Base-by-base conservation (phyloP, 495 filamentous ascomycete species). In the Annulohypoxylon nitens region DNA sequence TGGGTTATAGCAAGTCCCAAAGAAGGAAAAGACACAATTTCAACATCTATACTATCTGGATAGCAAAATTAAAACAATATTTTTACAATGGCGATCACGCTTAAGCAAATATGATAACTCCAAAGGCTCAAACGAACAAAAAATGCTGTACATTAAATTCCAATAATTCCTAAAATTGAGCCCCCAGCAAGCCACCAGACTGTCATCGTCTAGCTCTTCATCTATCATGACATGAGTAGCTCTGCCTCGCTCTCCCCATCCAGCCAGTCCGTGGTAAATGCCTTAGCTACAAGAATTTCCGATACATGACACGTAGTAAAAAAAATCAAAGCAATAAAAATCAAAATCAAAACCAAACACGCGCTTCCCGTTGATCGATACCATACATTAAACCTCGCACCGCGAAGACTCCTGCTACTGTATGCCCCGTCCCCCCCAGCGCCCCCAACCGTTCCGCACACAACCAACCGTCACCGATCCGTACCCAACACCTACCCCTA, bases 1-100 rank as follows among this genome's bases (percentile, higher is more conserved):
- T 99, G 96, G 95, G 93, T 80, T 50, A 81, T 86, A 76, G 75
- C 67, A 33, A 74, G 65, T 50, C 71, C 73, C 26, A 68, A 61
- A 61, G 61, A 47, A 25, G 26, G 50, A 30, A 25, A 62, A 14
- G 10, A 34, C 10, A 12, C 57, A 9, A 33, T 50, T 64, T 64
- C 62, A 30, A 14, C 43, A 50, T 47, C 64, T 61, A 60, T 61
- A 67, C 12, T 18, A 43, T 74, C 80, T 55, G 64, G 26, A 55
- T 73, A 76, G 78, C 75, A 78, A 79, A 60, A 69, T 48, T 43
- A 37, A 66, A 25, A 33, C 43, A 25, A 54, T 25, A 33, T 51
- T 25, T 33, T 7, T 33, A 50, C 12, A 25, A 47, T 45, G 30
- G 18, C 34, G n/a, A 69, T 37, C 66, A 62, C 37, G 18, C 57